Conservation (phyloP, 768 basidiomycete species). For the Lentinula sp. region DNA sequence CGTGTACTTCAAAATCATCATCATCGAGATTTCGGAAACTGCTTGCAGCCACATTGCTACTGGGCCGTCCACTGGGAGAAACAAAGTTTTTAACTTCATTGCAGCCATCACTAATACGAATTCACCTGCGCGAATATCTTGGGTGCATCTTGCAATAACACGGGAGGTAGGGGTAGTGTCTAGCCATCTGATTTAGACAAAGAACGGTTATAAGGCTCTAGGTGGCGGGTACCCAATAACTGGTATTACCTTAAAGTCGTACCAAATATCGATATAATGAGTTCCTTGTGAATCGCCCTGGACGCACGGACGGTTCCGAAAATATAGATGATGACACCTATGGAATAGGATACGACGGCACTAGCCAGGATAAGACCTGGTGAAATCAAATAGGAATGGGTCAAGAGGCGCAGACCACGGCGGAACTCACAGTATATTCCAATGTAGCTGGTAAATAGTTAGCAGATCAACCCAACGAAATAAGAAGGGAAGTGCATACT, state of each 20-base stretch:
- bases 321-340: conserved; percentile 22
- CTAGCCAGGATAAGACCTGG: conserved; percentile 17
- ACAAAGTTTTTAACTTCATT: not conserved
- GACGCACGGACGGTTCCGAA: conserved; percentile 35
- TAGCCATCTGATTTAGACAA: conserved; percentile 32
- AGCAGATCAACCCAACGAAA: not conserved
- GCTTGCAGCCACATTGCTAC: conserved; percentile 9
- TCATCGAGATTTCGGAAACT: conserved; percentile 9
- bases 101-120: not conserved
- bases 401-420: not conserved
- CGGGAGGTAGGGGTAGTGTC: conserved; percentile 46
- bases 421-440: conserved; percentile 20
- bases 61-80: conserved; percentile 12
- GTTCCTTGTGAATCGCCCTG: conserved; percentile 28
- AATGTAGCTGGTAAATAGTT: conserved; percentile 27
- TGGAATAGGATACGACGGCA: conserved; percentile 18
- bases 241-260: conserved; percentile 34
- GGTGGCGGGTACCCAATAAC: not conserved
- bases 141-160: conserved; percentile 42
- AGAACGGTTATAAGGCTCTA: not conserved
- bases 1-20: conserved; percentile 17
- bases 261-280: conserved; percentile 34
- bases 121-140: conserved; percentile 34
- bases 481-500: conserved; percentile 6
- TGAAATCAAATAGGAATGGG: not conserved